Evolutionary conservation across 2,329 filamentous ascomycete genomes (phyloP).

Genomic region (Albophoma yamanashiensis): DNA sequence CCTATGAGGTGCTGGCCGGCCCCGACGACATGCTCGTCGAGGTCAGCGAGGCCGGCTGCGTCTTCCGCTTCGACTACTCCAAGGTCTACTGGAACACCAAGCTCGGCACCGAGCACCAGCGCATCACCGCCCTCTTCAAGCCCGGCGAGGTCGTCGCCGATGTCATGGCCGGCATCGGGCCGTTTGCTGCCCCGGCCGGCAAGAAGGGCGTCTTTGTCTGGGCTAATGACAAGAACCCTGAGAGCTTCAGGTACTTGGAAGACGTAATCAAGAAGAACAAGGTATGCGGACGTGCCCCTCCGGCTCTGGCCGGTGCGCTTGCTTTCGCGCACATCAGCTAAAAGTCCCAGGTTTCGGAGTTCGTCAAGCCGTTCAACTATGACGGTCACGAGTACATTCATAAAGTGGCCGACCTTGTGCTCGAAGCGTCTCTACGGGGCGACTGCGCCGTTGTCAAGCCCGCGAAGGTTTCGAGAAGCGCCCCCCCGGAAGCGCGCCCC

Average conservation of each 20-base stretch:
- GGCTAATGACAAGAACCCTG: constrained; percentile 95
- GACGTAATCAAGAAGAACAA: constrained; percentile 71
- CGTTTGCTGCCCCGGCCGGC: constrained; percentile 85
- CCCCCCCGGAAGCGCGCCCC: constrained; percentile 23
- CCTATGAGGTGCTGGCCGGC: constrained; percentile 81
- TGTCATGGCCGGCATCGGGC: constrained; percentile 94
- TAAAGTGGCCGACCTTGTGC: constrained; percentile 50
- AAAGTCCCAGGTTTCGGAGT: constrained; percentile 43
- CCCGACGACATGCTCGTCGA: constrained; percentile 75
- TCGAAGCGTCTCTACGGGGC: constrained; percentile 36
- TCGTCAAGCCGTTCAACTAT: constrained; percentile 68
- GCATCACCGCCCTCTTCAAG: constrained; percentile 65
- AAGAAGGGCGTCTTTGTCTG: constrained; percentile 87
- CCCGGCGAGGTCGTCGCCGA: constrained; percentile 87
- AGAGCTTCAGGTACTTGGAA: constrained; percentile 64
- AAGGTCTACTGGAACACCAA: constrained; percentile 98
- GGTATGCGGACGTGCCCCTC: constrained; percentile 30
- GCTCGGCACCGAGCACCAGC: constrained; percentile 78
- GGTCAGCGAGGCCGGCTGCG: constrained; percentile 70
- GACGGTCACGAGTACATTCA: constrained; percentile 78
- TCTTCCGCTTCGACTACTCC: constrained; percentile 87
- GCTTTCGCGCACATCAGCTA: neutral
- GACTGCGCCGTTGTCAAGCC: constrained; percentile 44
- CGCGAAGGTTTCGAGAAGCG: constrained; percentile 25
- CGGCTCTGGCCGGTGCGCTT: neutral